phyloP scores from a whole-genome alignment of 2,329 filamentous ascomycete genomes.

The Exophiala calicioides region DNA sequence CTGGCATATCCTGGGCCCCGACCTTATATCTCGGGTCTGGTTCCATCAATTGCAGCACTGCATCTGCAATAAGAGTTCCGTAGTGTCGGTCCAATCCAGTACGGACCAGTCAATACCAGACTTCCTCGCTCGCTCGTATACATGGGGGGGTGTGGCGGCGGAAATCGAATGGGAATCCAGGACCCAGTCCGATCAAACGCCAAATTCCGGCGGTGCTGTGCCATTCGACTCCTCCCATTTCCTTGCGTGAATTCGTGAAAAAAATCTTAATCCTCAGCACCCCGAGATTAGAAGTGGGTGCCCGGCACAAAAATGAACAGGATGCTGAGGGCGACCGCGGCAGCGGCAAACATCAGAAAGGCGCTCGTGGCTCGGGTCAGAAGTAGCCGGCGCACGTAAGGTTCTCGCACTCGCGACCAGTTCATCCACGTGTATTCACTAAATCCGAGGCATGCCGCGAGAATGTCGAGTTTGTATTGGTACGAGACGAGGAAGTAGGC shows the following conservation, averaged over 20 bases:
- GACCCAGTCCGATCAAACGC: constrained; percentile 2
- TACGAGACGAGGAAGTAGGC: constrained; percentile 88
- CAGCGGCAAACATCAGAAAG: constrained; percentile 69
- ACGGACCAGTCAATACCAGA: too few species aligned
- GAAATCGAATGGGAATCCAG: too few species aligned
- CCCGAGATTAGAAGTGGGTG: constrained; percentile 47
- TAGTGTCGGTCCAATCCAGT: too few species aligned
- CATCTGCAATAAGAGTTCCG: too few species aligned
- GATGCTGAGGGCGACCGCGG: constrained; percentile 79
- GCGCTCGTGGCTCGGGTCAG: constrained; percentile 82
- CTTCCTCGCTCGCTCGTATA: too few species aligned
- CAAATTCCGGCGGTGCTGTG: too few species aligned
- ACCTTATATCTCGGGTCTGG: too few species aligned
- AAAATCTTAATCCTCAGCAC: neutral
- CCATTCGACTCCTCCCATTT: too few species aligned
- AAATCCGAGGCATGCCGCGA: constrained; percentile 82
- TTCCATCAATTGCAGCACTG: too few species aligned
- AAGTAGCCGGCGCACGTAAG: constrained; percentile 84
- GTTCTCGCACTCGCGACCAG: constrained; percentile 84
- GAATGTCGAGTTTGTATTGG: constrained; percentile 91
- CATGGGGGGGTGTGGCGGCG: too few species aligned
- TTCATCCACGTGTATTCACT: constrained; percentile 97
- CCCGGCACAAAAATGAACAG: constrained; percentile 95
- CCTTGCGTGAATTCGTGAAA: neutral
- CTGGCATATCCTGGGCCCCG: too few species aligned